These are phyloP conservation scores for Hypoxylon sp. DNA, from an alignment of 2,329 filamentous ascomycete species.

Conservation along the genomic window DNA sequence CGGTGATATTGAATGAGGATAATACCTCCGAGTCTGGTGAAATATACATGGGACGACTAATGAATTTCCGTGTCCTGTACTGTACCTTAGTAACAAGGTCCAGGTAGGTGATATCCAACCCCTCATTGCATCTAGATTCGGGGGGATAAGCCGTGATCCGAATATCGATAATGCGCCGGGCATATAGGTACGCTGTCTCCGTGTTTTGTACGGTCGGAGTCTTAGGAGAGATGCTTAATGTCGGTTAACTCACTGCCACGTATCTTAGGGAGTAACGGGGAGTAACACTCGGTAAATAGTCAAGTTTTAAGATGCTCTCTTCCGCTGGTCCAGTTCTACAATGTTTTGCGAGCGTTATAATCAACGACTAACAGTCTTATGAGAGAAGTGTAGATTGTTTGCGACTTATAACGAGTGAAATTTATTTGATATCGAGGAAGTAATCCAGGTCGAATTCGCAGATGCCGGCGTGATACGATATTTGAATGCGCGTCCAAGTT, in stretches of 20 bases:
- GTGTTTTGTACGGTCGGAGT: conserved; percentile 1
- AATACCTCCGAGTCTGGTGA: conserved; percentile 18
- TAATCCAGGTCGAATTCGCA: background rate
- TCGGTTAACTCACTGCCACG: conserved; percentile 28
- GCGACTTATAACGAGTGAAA: conserved; percentile 3
- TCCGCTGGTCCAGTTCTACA: background rate
- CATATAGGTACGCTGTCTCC: conserved; percentile 9
- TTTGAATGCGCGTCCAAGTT: background rate
- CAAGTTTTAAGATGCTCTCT: conserved; percentile 1
- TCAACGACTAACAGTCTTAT: background rate
- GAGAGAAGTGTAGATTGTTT: background rate
- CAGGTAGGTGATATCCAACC: conserved; percentile 15
- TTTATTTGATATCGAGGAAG: background rate
- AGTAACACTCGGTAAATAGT: conserved; percentile 18
- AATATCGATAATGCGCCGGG: conserved; percentile 24
- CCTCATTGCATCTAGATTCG: conserved; percentile 28
- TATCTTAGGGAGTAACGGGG: conserved; percentile 9
- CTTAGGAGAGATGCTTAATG: conserved; percentile 17
- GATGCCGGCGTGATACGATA: conserved; percentile 16
- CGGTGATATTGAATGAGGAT: conserved; percentile 7
- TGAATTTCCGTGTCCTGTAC: background rate
- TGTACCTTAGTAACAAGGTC: conserved; percentile 29
- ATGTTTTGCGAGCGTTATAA: background rate
- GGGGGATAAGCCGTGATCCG: conserved; percentile 20
- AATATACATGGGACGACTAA: conserved; percentile 6